phyloP scores from a whole-genome alignment of 805 yeast genomes.

The Clavispora asparagi region DNA sequence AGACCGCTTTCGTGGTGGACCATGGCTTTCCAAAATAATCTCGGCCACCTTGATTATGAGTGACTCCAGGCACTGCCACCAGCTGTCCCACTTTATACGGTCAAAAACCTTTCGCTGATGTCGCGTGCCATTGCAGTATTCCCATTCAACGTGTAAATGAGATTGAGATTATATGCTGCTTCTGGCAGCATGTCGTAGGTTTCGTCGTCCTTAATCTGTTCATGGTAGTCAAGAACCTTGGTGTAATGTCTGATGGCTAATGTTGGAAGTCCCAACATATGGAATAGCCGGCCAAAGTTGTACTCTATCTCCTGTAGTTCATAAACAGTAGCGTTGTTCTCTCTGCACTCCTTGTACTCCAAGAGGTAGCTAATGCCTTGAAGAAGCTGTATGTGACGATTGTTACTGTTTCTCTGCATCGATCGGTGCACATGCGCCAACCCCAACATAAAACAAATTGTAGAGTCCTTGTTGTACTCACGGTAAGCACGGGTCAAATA shows the following conservation, averaged over 20 bases:
- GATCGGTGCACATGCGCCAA: slow-evolving; percentile 83
- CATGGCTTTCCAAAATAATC: too few relatives aligned
- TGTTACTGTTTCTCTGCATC: slow-evolving; percentile 81
- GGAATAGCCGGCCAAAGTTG: slow-evolving; percentile 82
- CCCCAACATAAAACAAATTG: slow-evolving; percentile 70
- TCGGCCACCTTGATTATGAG: too few relatives aligned
- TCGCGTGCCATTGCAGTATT: slow-evolving; percentile 59
- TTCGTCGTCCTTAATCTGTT: slow-evolving; percentile 33
- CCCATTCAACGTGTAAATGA: slow-evolving; percentile 73
- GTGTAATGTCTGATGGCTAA: slow-evolving; percentile 73
- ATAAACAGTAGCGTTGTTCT: slow-evolving; percentile 30
- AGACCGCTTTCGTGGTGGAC: not conserved
- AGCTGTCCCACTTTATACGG: slow-evolving; percentile 23
- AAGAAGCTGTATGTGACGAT: slow-evolving; percentile 80
- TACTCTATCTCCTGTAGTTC: slow-evolving; percentile 75
- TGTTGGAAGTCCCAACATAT: slow-evolving; percentile 69
- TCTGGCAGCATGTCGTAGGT: slow-evolving; percentile 61
- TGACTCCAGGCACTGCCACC: too few relatives aligned
- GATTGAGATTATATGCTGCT: slow-evolving; percentile 79
- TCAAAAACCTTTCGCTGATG: slow-evolving; percentile 62
- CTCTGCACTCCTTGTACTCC: slow-evolving; percentile 61
- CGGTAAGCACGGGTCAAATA: slow-evolving; percentile 70
- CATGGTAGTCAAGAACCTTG: slow-evolving; percentile 48
- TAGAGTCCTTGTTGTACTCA: slow-evolving; percentile 68
- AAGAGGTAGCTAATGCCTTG: slow-evolving; percentile 79